Evolutionary conservation across 495 filamentous ascomycete genomes (phyloP).

Genomic region (Trichoderma virens): DNA sequence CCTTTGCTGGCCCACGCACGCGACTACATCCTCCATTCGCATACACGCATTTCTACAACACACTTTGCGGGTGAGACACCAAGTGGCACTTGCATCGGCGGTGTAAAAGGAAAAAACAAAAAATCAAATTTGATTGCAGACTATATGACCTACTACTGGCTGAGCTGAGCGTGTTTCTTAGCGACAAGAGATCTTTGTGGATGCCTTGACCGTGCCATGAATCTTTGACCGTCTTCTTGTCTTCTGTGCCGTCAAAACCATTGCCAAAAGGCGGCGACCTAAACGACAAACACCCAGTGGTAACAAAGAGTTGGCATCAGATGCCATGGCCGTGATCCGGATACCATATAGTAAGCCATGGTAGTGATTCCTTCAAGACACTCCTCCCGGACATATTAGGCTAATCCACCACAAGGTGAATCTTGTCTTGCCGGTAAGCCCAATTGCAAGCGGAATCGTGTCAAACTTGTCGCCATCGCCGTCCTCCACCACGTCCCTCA

Average conservation of each 20-base stretch:
- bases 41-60: neutral
- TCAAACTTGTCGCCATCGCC: neutral
- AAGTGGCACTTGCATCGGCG: neutral
- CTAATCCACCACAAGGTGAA: neutral
- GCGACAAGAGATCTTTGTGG: neutral
- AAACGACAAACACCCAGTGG: too few species aligned
- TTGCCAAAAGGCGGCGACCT: neutral
- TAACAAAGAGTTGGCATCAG: neutral
- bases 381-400: neutral
- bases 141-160: conserved; percentile 5
- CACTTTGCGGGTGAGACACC: neutral
- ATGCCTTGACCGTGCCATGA: neutral
- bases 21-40: neutral
- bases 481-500: neutral
- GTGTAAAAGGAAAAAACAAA: neutral
- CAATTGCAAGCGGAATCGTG: neutral
- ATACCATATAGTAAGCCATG: neutral
- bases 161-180: neutral
- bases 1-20: neutral
- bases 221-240: neutral
- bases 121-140: neutral
- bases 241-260: neutral
- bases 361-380: neutral
- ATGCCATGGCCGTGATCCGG: neutral
- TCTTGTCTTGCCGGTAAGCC: neutral